Percentiles rank a stretch among this genome's conserved stretches.
Conservation (phyloP, 2,329 filamentous ascomycete species). For the Cladosporium colombiae region DNA sequence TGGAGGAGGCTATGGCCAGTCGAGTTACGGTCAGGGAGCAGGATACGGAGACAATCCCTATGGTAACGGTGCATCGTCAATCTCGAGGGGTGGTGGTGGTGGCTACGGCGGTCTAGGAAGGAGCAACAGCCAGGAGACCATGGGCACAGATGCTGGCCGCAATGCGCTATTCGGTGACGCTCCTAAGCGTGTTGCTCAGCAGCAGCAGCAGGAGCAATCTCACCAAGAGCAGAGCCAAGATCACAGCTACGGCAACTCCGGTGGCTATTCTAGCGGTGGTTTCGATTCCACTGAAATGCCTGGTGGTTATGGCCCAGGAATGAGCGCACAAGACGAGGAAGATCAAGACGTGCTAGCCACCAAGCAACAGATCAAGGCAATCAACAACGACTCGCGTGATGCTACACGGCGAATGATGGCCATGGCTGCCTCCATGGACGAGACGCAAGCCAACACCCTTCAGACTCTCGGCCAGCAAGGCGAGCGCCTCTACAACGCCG, state of each 20-base stretch:
- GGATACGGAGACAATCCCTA: conserved; percentile 57
- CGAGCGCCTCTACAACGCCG: conserved; percentile 78
- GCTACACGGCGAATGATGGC: conserved; percentile 69
- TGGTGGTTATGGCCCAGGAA: conserved; percentile 55
- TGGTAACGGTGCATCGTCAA: conserved; percentile 45
- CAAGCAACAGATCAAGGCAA: conserved; percentile 70
- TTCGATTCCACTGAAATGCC: conserved; percentile 33
- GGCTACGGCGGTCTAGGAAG: conserved; percentile 60
- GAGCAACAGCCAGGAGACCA: conserved; percentile 51
- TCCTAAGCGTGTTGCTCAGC: conserved; percentile 51
- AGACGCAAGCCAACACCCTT: conserved; percentile 70
- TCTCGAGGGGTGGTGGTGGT: conserved; percentile 41
- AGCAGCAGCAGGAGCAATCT: conserved; percentile 45
- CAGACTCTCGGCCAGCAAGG: conserved; percentile 75
- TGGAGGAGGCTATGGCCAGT: conserved; percentile 29
- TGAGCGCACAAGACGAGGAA: conserved; percentile 79
- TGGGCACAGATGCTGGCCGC: conserved; percentile 56
- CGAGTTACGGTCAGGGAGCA: conserved; percentile 43
- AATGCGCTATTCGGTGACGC: conserved; percentile 67
- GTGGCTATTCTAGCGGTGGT: conserved; percentile 30
- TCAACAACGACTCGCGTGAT: conserved; percentile 75
- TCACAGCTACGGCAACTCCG: conserved; percentile 35
- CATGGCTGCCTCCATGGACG: conserved; percentile 67
- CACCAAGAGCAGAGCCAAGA: conserved; percentile 26
- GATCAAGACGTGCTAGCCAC: conserved; percentile 71